Conservation (phyloP, 257 asterid species). For the Gentiana dahurica region DNA sequence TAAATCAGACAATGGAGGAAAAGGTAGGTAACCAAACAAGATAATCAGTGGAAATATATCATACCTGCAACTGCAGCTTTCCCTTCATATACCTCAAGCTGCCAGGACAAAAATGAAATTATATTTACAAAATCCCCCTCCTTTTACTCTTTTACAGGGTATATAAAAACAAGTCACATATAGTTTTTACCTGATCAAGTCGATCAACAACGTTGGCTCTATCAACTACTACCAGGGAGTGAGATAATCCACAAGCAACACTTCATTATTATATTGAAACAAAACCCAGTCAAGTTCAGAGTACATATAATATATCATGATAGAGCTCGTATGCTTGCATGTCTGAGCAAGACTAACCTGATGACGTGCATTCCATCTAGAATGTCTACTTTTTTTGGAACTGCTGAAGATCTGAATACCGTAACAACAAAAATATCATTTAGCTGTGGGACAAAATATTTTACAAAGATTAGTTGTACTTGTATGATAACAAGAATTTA, state of each 20-base stretch:
- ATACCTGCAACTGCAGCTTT: slow-evolving; percentile 75
- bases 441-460: slow-evolving; percentile 4
- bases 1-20: slow-evolving; percentile 8
- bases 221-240: slow-evolving; percentile 74
- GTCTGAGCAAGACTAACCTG: slow-evolving; percentile 37
- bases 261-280: slow-evolving; percentile 23
- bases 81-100: slow-evolving; percentile 88
- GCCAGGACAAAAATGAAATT: slow-evolving; percentile 22
- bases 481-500: background rate
- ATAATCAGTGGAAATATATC: background rate
- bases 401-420: slow-evolving; percentile 73
- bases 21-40: background rate
- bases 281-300: background rate
- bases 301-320: background rate
- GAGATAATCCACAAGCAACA: slow-evolving; percentile 92
- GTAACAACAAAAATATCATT: slow-evolving; percentile 3
- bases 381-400: slow-evolving; percentile 76
- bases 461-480: background rate
- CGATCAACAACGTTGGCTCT: slow-evolving; percentile 53
- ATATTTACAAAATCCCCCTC: slow-evolving; percentile 1
- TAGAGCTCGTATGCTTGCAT: background rate
- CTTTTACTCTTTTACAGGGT: background rate
- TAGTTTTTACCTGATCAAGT: slow-evolving; percentile 55
- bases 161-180: background rate
- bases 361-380: slow-evolving; percentile 93